Conservation (phyloP, 2,329 filamentous ascomycete genomes). For the Chaetomium olivaceum region DNA sequence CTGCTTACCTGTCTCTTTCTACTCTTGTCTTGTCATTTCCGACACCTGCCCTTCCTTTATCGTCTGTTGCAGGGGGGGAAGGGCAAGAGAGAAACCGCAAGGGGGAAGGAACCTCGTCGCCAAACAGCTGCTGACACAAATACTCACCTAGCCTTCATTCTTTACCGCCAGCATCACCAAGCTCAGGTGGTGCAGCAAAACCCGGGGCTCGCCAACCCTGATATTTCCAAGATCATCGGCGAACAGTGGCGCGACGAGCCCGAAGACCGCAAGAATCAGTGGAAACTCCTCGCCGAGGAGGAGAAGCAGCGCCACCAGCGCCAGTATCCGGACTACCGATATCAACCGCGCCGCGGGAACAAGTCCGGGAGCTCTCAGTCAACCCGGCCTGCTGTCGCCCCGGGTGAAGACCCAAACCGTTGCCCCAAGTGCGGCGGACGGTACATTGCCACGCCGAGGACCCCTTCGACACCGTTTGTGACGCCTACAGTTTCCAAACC, state of each 20-base stretch:
- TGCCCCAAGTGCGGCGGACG: conserved; percentile 73
- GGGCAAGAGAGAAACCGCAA: not conserved
- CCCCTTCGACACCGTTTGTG: conserved; percentile 53
- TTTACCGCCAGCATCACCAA: conserved; percentile 94
- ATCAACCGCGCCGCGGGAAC: conserved; percentile 75
- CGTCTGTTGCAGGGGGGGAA: conserved; percentile 15
- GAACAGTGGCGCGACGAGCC: conserved; percentile 83
- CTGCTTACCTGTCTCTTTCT: conserved; percentile 18
- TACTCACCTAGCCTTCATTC: conserved; percentile 75
- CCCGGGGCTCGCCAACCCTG: conserved; percentile 89
- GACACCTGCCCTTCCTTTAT: conserved; percentile 21
- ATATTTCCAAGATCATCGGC: conserved; percentile 96
- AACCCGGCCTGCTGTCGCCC: conserved; percentile 32
- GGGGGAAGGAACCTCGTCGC: not conserved
- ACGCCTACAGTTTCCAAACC: conserved; percentile 33
- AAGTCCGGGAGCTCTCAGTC: conserved; percentile 34
- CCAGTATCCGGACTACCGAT: conserved; percentile 91
- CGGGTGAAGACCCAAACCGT: conserved; percentile 53
- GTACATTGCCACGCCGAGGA: conserved; percentile 62
- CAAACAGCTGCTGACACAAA: conserved; percentile 32
- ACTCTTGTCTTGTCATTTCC: conserved; percentile 19
- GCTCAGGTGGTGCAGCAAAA: conserved; percentile 76
- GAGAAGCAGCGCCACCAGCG: conserved; percentile 87
- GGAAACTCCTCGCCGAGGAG: conserved; percentile 88
- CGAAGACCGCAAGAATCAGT: conserved; percentile 74